Conservation (phyloP, 306 rosid species). For the Cucumis cinereus region DNA sequence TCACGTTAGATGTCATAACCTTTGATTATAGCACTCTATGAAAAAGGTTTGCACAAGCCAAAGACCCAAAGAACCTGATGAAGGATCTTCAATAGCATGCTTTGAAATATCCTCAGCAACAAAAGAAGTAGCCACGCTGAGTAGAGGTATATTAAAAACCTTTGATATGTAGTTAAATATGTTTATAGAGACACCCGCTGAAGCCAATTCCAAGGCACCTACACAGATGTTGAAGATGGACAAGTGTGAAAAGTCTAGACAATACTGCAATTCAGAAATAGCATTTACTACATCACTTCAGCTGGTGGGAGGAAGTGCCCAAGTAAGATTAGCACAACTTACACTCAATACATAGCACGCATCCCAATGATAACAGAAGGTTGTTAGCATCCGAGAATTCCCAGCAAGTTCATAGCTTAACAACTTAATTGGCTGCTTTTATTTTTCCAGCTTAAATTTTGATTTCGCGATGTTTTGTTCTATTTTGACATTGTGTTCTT, state of each 20-base stretch:
- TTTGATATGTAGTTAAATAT: constrained; percentile 78
- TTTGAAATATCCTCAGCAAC: constrained; percentile 90
- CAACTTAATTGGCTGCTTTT: not conserved
- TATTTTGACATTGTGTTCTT: too few relatives aligned
- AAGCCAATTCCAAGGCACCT: constrained; percentile 81
- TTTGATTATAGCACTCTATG: not conserved
- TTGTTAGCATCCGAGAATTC: not conserved
- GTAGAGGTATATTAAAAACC: constrained; percentile 86
- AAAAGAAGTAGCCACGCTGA: constrained; percentile 86
- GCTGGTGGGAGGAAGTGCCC: not conserved
- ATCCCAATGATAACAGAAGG: not conserved
- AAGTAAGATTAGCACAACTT: not conserved
- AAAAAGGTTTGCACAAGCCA: not conserved
- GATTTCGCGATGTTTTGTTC: too few relatives aligned
- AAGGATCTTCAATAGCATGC: constrained; percentile 22
- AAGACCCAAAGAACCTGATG: constrained; percentile 38
- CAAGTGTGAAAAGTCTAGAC: not conserved
- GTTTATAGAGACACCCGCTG: constrained; percentile 87
- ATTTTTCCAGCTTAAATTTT: too few relatives aligned
- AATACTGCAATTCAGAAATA: not conserved
- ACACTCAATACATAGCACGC: not conserved
- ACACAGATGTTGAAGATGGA: not conserved
- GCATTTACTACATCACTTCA: not conserved
- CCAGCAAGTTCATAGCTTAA: not conserved
- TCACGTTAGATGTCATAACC: constrained; percentile 11